Evolutionary conservation across 2,329 filamentous ascomycete genomes (phyloP), one percentile per base, ranked within the genome.

Genomic region (Arthrobotrys pseudoclavata): DNA sequence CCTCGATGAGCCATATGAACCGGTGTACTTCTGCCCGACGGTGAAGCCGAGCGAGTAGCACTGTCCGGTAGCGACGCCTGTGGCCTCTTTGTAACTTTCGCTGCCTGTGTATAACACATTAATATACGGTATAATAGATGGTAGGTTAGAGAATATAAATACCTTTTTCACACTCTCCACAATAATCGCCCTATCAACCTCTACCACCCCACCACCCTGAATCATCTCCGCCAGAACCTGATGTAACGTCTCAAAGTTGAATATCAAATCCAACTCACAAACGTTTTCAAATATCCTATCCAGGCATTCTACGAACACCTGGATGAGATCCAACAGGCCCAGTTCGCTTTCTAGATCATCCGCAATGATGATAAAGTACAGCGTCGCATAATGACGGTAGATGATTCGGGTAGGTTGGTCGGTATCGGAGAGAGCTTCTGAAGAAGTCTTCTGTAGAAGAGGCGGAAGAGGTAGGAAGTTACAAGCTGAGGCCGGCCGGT

Each of bases 331-430:
- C 79, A 99, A 94, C 24, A 99, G 88, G 0, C 96, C 96, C 2
- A 99, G 91, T 0, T 96, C 96, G 0, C 93, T 97, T 85, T 99
- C 96, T 75, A 96, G 97, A 4, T 94, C 93, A 3, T 96, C 99
- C 40, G 92, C 96, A 82, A 99, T 99, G 83, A 99, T 87, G 84
- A 99, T 99, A 86, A 99, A 99, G 86, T 96, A 98, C 79, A 99
- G 91, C 0, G 96, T 99, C 9, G 96, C 96, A 83, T 98, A 99
- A 87, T 97, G 93, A 74, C 96, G 93, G 87, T 99, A 99, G 7
- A 96, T 98, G 53, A 99, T 94, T 76, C 98, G 92, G 4, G 94
- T 96, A 9, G 96, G 96, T 10, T 94, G 91, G 85, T 98, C 96
- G 79, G 84, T 84, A 69, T 85, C 83, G 79, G 81, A 88, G 79